A percentile compares a stretch with the other conserved stretches of the same genome.
Conservation (phyloP, 495 filamentous ascomycete species). For the Venustampulla echinocandica region DNA sequence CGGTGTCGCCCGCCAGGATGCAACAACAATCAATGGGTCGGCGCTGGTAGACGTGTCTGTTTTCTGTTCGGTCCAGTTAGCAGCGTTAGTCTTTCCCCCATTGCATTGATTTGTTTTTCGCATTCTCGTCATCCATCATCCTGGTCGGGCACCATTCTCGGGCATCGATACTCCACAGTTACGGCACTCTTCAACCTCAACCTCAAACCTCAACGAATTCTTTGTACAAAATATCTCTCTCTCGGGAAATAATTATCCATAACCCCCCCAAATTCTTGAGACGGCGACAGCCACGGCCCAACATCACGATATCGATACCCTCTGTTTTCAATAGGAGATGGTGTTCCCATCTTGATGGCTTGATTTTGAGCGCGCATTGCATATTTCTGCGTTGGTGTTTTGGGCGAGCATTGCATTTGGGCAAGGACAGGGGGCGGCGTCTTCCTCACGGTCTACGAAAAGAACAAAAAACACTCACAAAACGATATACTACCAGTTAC, state of each 20-base stretch:
- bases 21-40: constrained; percentile 48
- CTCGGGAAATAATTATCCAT: no score
- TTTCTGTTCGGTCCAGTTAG: constrained; percentile 13
- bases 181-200: constrained; percentile 12
- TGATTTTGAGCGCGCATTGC: constrained; percentile 26
- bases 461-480: no score
- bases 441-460: constrained; percentile 20
- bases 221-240: no score
- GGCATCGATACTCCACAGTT: constrained; percentile 24
- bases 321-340: constrained; percentile 18
- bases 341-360: constrained; percentile 18
- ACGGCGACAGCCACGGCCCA: constrained; percentile 18
- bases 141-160: constrained; percentile 16
- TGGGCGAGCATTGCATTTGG: constrained; percentile 20
- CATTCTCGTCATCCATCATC: constrained; percentile 17
- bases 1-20: constrained; percentile 80
- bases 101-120: constrained; percentile 22
- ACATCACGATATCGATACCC: constrained; percentile 25
- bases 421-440: constrained; percentile 21
- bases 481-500: constrained; percentile 21
- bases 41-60: constrained; percentile 37
- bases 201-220: constrained; percentile 23
- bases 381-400: constrained; percentile 25
- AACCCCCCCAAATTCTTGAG: constrained; percentile 21
- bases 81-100: constrained; percentile 14